Percentiles rank a stretch among this genome's conserved stretches.
Conservation (phyloP, 169 alveolate genomes). For the Hammondia hammondi region DNA sequence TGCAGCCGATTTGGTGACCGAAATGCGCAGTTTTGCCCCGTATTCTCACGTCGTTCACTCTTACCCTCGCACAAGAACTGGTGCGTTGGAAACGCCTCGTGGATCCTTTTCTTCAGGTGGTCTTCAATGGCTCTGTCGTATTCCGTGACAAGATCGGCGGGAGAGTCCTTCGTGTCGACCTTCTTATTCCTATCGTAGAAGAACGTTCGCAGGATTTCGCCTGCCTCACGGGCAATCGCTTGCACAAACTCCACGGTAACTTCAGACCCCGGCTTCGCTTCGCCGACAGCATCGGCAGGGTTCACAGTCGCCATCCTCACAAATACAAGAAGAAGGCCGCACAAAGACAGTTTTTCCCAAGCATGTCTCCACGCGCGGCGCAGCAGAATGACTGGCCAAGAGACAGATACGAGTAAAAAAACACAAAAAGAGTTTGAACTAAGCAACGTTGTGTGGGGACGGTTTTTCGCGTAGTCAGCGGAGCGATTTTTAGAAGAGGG, state of each 20-base stretch:
- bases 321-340: not conserved
- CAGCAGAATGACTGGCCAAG: no score
- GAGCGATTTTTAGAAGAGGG: no score
- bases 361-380: no score
- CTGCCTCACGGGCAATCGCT: not conserved
- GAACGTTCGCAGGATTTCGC: not conserved
- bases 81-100: not conserved
- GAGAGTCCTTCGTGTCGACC: conserved; percentile 26
- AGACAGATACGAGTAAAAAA: no score
- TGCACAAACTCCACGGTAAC: not conserved
- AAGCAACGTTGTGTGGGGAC: no score
- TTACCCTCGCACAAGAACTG: conserved; percentile 34
- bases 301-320: not conserved
- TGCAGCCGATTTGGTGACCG: no score
- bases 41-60: not conserved
- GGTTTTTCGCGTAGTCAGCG: no score
- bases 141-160: conserved; percentile 47
- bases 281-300: not conserved
- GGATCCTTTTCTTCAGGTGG: not conserved
- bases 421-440: no score
- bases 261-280: not conserved
- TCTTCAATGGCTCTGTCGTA: conserved; percentile 16
- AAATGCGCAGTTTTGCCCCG: not conserved
- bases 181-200: not conserved
- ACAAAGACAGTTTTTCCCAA: not conserved